phyloP scores from a whole-genome alignment of 2,329 filamentous ascomycete genomes.

The Botryotinia narcissicola region DNA sequence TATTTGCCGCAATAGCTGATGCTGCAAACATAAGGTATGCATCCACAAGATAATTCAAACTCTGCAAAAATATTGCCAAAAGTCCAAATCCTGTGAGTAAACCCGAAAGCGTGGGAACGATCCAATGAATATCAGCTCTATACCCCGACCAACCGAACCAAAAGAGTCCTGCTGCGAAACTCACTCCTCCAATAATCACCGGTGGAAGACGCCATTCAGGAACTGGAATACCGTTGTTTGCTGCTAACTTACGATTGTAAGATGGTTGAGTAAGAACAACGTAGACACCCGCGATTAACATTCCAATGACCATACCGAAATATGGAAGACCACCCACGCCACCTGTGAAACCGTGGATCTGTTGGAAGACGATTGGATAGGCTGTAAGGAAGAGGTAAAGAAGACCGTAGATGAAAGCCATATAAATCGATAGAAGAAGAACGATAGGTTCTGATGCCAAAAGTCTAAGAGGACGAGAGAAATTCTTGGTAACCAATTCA shows the following conservation, averaged over 20 bases:
- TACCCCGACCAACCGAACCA: conserved; percentile 72
- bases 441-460: conserved; percentile 70
- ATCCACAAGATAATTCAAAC: conserved; percentile 79
- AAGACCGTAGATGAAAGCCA: conserved; percentile 73
- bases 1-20: conserved; percentile 79
- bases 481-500: conserved; percentile 59
- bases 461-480: conserved; percentile 41
- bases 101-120: conserved; percentile 60
- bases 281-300: conserved; percentile 63
- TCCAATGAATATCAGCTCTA: conserved; percentile 57
- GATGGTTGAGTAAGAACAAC: conserved; percentile 63
- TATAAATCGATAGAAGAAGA: conserved; percentile 65
- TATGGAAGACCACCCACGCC: conserved; percentile 77
- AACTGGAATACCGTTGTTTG: conserved; percentile 63
- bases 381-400: conserved; percentile 85
- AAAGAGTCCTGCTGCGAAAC: conserved; percentile 66
- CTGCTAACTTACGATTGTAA: conserved; percentile 66
- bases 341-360: conserved; percentile 65
- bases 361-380: conserved; percentile 76
- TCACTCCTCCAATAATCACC: conserved; percentile 57
- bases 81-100: conserved; percentile 71
- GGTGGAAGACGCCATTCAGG: conserved; percentile 67
- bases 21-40: conserved; percentile 62
- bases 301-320: conserved; percentile 77
- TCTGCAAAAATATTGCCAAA: conserved; percentile 78